Evolutionary conservation across 352 stramenopile genomes (phyloP), one percentile per base, ranked within the genome.

Genomic region (Thalassiosira livingstoniorum): DNA sequence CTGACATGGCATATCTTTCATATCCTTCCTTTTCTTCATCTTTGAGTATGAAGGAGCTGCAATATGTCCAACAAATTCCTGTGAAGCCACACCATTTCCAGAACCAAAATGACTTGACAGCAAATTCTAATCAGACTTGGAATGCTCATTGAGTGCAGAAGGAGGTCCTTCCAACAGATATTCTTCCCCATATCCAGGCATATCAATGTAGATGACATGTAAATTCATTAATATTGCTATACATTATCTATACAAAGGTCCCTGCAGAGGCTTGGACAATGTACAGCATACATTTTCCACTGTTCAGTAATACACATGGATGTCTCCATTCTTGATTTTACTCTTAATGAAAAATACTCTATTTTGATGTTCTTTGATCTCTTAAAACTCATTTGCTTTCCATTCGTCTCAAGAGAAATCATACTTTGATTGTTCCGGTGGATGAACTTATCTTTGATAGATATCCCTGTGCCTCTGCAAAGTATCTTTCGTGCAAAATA

Each of bases 401-500:
- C 42, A 51, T 51, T 51, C 42, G 18, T 51, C 42, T 51, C 42
- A 25, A 71, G 18, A 13, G 71, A 27, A 37, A 54, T 58, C 18
- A 58, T 31, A 47, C 72, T 83, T 70, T 78, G 0, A 58, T 81
- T 81, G 39, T 81, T 63, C 35, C 39, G 63, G 57, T 81, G 60
- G 4, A 79, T 62, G 1, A 69, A 23, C 21, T 55, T 72, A 2
- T 23, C 4, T 5, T 58, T 42, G 18, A 68, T 21, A 39, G 21
- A 29, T 34, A 61, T 58, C 72, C 72, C 39, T 80, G 72, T 47
- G 0, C 42, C 35, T 84, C 55, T 35, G 81, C 18, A 47, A 84
- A 87, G 18, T 51, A 51, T 51, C 42, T 10, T 18, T 57, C 79
- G 75, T 75, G 85, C 23, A 87, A 18, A 0, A 82, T 67, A 0